Percentiles rank a stretch among this genome's conserved stretches.
Conservation (phyloP, 305 asterid genomes). For the Fraxinus floribunda region DNA sequence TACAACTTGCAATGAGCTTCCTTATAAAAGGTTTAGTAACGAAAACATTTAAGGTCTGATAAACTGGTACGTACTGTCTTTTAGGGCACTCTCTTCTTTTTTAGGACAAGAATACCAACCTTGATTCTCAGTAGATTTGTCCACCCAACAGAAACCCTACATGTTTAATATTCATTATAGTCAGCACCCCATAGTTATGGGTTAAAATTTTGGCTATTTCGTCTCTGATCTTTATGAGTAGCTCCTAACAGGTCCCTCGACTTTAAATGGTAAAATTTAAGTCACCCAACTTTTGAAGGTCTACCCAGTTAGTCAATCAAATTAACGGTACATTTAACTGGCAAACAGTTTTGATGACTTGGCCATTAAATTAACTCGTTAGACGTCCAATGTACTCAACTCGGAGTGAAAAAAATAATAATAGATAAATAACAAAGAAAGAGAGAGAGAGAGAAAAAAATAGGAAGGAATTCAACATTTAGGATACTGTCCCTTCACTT, state of each 20-base stretch:
- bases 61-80: not conserved
- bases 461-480: not conserved
- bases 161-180: conserved; percentile 9
- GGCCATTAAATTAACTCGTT: too few relatives aligned
- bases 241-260: not conserved
- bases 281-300: not conserved
- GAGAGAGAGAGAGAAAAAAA: not conserved
- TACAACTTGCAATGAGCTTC: not conserved
- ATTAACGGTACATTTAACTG: not conserved
- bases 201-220: not conserved
- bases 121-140: conserved; percentile 16
- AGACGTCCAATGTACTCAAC: not conserved
- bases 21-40: not conserved
- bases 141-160: conserved; percentile 23
- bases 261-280: not conserved
- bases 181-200: not conserved
- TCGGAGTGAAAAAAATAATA: not conserved
- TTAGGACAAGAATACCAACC: conserved; percentile 17
- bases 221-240: not conserved
- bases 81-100: not conserved
- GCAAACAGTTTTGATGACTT: not conserved
- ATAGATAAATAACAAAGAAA: too few relatives aligned
- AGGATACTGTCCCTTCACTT: not conserved
- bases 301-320: not conserved
- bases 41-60: not conserved